Percentiles rank a stretch among this genome's conserved stretches.
Conservation (phyloP, 2,329 filamentous ascomycete species). For the Aspergillus candidus region DNA sequence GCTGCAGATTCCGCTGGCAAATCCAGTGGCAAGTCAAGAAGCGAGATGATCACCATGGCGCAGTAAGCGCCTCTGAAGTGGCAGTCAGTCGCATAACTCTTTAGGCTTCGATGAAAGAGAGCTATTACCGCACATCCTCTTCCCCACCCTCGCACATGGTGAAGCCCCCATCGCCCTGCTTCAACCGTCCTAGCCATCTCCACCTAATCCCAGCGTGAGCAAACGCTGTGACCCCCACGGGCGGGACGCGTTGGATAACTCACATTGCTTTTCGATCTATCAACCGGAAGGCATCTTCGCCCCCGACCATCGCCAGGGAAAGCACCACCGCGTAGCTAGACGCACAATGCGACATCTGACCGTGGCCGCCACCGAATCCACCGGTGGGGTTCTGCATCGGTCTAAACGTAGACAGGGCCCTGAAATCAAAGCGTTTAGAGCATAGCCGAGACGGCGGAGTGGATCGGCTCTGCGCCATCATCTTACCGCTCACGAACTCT, state of each 20-base stretch:
- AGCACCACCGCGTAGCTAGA: conserved; percentile 81
- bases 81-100: conserved; percentile 14
- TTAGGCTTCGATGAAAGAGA: conserved; percentile 9
- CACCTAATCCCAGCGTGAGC: conserved; percentile 46
- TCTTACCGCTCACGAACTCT: conserved; percentile 58
- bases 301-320: conserved; percentile 71
- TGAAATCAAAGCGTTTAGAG: conserved; percentile 22
- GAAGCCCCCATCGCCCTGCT: conserved; percentile 86
- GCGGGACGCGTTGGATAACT: conserved; percentile 18
- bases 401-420: conserved; percentile 65
- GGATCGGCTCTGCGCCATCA: neutral
- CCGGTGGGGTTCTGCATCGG: conserved; percentile 77
- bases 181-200: conserved; percentile 81
- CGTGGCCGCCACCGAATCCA: conserved; percentile 90
- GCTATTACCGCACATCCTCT: conserved; percentile 73
- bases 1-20: conserved; percentile 68
- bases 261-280: conserved; percentile 74
- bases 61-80: conserved; percentile 76
- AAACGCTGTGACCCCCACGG: neutral
- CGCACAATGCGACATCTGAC: conserved; percentile 82
- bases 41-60: conserved; percentile 73
- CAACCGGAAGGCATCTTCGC: conserved; percentile 63
- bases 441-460: neutral
- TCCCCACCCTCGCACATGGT: conserved; percentile 80
- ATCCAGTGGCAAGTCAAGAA: conserved; percentile 76